These are phyloP conservation scores for Penicillium robsamsonii DNA, from an alignment of 495 filamentous ascomycete species.

Conservation along the genomic window DNA sequence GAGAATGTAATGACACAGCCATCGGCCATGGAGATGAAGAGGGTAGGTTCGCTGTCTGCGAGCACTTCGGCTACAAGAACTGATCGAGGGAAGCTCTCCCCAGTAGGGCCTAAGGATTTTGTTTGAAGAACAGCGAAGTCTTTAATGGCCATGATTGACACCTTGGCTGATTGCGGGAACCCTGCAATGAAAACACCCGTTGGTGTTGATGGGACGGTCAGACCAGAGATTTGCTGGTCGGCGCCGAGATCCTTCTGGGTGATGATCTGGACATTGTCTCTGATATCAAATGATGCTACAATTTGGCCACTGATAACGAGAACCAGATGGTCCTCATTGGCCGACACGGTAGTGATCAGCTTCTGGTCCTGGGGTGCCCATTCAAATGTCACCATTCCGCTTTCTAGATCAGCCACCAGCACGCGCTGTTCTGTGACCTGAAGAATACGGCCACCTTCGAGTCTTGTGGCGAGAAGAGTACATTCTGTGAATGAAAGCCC, in stretches of 20 bases:
- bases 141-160: conserved; percentile 66
- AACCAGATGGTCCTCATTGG: conserved; percentile 64
- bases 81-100: conserved; percentile 75
- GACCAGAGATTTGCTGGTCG: conserved; percentile 77
- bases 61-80: conserved; percentile 75
- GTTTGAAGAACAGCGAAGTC: conserved; percentile 62
- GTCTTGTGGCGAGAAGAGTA: conserved; percentile 68
- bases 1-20: conserved; percentile 86
- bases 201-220: conserved; percentile 59
- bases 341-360: conserved; percentile 74
- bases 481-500: conserved; percentile 66
- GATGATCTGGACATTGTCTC: conserved; percentile 53
- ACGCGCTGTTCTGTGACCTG: conserved; percentile 72
- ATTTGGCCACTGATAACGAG: conserved; percentile 68
- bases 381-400: conserved; percentile 62
- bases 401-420: conserved; percentile 63
- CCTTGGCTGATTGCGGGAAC: conserved; percentile 75
- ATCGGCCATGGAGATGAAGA: conserved; percentile 94
- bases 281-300: conserved; percentile 64
- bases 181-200: conserved; percentile 66
- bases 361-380: conserved; percentile 61
- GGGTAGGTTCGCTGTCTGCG: conserved; percentile 58
- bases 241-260: conserved; percentile 57
- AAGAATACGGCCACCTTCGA: conserved; percentile 61
- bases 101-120: conserved; percentile 56